Conservation (phyloP, 139 green algal genomes). For the Chlamydomonas schloesseri region DNA sequence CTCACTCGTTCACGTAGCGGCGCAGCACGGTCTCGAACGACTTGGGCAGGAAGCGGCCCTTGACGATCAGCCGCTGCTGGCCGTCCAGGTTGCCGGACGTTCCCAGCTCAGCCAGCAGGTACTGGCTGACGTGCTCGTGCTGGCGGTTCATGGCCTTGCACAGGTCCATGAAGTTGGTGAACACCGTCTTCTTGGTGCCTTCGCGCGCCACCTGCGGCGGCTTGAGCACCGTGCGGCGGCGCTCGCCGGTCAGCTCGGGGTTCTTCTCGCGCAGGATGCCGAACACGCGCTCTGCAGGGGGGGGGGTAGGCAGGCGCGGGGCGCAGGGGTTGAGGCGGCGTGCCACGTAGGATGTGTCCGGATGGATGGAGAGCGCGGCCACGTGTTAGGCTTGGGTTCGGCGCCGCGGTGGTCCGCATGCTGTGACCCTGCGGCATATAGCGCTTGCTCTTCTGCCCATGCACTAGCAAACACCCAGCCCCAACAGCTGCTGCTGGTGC, state of each 20-base stretch:
- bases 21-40: conserved; percentile 97
- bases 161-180: conserved; percentile 99
- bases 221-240: conserved; percentile 95
- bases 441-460: no score
- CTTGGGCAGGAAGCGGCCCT: conserved; percentile 98
- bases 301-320: neutral
- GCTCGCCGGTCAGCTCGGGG: conserved; percentile 97
- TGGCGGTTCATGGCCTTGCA: conserved; percentile 89
- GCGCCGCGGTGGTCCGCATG: no score
- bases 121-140: conserved; percentile 78
- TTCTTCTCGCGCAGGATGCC: conserved; percentile 96
- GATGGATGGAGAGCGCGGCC: no score
- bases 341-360: no score
- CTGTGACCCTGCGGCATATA: no score
- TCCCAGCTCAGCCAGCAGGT: conserved; percentile 96
- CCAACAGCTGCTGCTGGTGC: no score
- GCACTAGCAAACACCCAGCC: no score
- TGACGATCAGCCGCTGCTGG: conserved; percentile 95
- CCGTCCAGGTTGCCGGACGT: conserved; percentile 92
- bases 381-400: no score
- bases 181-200: conserved; percentile 99
- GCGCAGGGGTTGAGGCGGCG: neutral
- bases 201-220: conserved; percentile 97
- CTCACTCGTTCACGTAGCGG: conserved; percentile 96
- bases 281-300: conserved; percentile 92